These are phyloP conservation scores for Calonectria fujianensis DNA, from an alignment of 2,329 filamentous ascomycete genomes.

Conservation along the genomic window DNA sequence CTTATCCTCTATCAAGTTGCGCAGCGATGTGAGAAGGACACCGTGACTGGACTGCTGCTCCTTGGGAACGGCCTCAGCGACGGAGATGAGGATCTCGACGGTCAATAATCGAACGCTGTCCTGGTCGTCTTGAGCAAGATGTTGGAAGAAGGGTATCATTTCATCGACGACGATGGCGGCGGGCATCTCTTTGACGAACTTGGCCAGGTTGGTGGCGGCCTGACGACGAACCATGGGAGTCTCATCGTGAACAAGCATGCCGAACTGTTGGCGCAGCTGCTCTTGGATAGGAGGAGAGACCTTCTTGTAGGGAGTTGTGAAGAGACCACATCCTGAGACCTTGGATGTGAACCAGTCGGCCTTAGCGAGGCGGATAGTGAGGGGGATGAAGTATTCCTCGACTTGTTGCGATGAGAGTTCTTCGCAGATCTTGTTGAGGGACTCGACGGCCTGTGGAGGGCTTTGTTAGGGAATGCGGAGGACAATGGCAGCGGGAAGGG, in stretches of 20 bases:
- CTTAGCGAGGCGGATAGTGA: slow-evolving; percentile 96
- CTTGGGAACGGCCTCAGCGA: slow-evolving; percentile 97
- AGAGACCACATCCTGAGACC: slow-evolving; percentile 97
- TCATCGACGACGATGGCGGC: slow-evolving; percentile 94
- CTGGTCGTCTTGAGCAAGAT: slow-evolving; percentile 96
- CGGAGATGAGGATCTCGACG: slow-evolving; percentile 95
- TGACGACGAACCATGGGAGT: slow-evolving; percentile 99
- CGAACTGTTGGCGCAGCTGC: slow-evolving; percentile 92
- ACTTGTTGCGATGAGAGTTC: slow-evolving; percentile 93
- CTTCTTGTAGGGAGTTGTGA: slow-evolving; percentile 94
- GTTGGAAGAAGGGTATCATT: slow-evolving; percentile 99
- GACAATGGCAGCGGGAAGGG: slow-evolving; percentile 25
- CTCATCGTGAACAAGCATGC: slow-evolving; percentile 95
- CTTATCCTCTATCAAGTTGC: slow-evolving; percentile 98
- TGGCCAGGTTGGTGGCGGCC: slow-evolving; percentile 95
- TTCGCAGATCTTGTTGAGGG: slow-evolving; percentile 98
- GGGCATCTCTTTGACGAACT: slow-evolving; percentile 98
- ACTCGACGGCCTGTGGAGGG: slow-evolving; percentile 88
- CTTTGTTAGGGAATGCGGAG: slow-evolving; percentile 29
- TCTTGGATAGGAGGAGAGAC: slow-evolving; percentile 92
- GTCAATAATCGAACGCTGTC: slow-evolving; percentile 97
- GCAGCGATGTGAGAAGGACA: slow-evolving; percentile 90
- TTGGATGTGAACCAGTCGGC: slow-evolving; percentile 99
- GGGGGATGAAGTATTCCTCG: slow-evolving; percentile 97
- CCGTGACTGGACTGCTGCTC: slow-evolving; percentile 98